Evolutionary conservation across 2,329 filamentous ascomycete species (phyloP).

Genomic region (Orbilia javanica): DNA sequence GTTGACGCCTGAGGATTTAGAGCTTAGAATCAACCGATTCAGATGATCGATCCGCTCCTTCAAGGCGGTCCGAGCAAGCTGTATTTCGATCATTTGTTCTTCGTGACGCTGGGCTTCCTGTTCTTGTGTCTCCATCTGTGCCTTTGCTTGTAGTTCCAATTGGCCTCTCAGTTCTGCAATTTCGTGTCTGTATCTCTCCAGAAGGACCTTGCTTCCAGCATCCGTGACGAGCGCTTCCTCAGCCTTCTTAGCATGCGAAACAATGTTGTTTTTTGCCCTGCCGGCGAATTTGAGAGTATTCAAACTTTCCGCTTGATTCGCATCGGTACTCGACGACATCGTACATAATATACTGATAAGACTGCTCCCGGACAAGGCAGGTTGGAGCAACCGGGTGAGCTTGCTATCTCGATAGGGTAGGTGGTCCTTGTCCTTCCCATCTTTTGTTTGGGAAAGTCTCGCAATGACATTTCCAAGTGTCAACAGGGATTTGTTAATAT

Average conservation of each 20-base stretch:
- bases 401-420: slow-evolving; percentile 98
- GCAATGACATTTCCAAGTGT: slow-evolving; percentile 96
- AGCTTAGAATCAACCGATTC: slow-evolving; percentile 93
- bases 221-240: slow-evolving; percentile 87
- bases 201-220: slow-evolving; percentile 83
- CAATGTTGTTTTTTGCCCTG: slow-evolving; percentile 95
- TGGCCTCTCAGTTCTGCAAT: slow-evolving; percentile 85
- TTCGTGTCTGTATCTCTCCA: slow-evolving; percentile 94
- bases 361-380: slow-evolving; percentile 90
- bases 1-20: slow-evolving; percentile 95
- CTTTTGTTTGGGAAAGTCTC: slow-evolving; percentile 82
- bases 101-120: slow-evolving; percentile 89
- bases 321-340: slow-evolving; percentile 72
- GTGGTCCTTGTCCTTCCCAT: slow-evolving; percentile 85
- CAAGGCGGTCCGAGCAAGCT: slow-evolving; percentile 90
- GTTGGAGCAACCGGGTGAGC: slow-evolving; percentile 89
- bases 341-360: slow-evolving; percentile 98
- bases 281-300: slow-evolving; percentile 98
- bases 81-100: slow-evolving; percentile 98
- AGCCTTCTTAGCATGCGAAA: slow-evolving; percentile 94
- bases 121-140: slow-evolving; percentile 80
- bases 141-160: slow-evolving; percentile 80
- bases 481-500: slow-evolving; percentile 98
- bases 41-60: slow-evolving; percentile 98
- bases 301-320: slow-evolving; percentile 76